Conservation (phyloP, 1,284 basidiomycete species). For the Sporisorium exsertum region DNA sequence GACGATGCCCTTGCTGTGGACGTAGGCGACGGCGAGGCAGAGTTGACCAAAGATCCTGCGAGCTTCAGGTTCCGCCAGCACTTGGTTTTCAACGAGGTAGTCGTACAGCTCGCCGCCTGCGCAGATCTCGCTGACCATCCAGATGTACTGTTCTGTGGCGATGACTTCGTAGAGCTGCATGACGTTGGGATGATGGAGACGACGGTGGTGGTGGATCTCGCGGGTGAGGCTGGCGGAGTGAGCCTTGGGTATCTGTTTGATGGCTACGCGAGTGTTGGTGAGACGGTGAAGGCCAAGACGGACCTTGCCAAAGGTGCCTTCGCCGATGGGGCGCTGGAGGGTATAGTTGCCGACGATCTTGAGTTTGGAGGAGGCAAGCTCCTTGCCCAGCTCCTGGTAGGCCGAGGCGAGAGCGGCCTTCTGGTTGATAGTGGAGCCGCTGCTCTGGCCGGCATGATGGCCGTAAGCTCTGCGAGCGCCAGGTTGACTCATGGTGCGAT, state of each 20-base stretch:
- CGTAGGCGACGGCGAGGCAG: conserved; percentile 70
- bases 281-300: conserved; percentile 91
- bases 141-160: conserved; percentile 92
- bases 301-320: conserved; percentile 92
- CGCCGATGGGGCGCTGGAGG: conserved; percentile 91
- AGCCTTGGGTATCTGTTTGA: conserved; percentile 97
- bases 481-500: conserved; percentile 28
- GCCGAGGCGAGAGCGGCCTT: conserved; percentile 78
- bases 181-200: conserved; percentile 92
- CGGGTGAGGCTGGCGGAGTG: conserved; percentile 81
- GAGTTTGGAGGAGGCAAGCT: conserved; percentile 87
- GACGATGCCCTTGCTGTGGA: conserved; percentile 70
- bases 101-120: conserved; percentile 79
- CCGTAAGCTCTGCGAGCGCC: conserved; percentile 26
- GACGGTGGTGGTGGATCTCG: conserved; percentile 97
- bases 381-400: conserved; percentile 95
- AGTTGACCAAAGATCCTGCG: conserved; percentile 70
- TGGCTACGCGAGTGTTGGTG: conserved; percentile 77
- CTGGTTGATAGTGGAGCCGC: conserved; percentile 55
- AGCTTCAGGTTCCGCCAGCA: conserved; percentile 67
- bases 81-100: conserved; percentile 70
- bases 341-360: conserved; percentile 95
- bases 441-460: conserved; percentile 21
- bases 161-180: conserved; percentile 97
- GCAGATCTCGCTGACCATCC: conserved; percentile 97